Conservation (phyloP, 176 grass and related monocot genomes). For the Cenchrus purpureus region DNA sequence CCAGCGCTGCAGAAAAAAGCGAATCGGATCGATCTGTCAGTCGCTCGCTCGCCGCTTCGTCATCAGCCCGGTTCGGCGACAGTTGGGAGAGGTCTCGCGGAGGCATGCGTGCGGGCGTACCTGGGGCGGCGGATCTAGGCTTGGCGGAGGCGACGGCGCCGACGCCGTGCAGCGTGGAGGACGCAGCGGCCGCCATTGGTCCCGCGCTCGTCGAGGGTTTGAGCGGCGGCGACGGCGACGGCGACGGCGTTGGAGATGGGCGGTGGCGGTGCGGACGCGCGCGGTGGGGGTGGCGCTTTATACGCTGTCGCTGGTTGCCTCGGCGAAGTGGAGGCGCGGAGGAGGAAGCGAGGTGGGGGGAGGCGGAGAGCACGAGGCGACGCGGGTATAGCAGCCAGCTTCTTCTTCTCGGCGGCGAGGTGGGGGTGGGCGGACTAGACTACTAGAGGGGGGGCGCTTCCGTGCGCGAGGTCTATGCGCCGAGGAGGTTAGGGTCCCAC, state of each 20-base stretch:
- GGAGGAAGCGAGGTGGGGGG: conserved; percentile 35
- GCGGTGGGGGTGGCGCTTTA: conserved; percentile 23
- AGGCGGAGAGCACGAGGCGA: not conserved
- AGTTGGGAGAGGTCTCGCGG: not conserved
- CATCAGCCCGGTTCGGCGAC: not conserved
- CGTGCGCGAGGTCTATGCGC: not conserved
- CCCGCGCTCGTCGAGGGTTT: not conserved
- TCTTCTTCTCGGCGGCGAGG: not conserved
- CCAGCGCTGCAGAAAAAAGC: not conserved
- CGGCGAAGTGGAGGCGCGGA: not conserved
- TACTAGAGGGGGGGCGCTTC: not conserved
- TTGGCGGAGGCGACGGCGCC: conserved; percentile 20
- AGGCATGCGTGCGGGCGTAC: not conserved
- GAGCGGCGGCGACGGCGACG: not conserved
- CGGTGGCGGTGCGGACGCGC: not conserved
- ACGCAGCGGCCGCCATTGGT: conserved; percentile 40
- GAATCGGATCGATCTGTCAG: not conserved
- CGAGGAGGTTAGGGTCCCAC: not conserved
- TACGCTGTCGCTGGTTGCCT: not conserved
- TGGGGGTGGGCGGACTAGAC: not conserved
- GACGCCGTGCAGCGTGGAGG: conserved; percentile 38
- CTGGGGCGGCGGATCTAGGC: conserved; percentile 42
- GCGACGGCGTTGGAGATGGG: not conserved
- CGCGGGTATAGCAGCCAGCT: not conserved
- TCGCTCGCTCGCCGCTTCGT: not conserved